Evolutionary conservation across 345 rosid genomes (phyloP).

Genomic region (Anacardium occidentale): DNA sequence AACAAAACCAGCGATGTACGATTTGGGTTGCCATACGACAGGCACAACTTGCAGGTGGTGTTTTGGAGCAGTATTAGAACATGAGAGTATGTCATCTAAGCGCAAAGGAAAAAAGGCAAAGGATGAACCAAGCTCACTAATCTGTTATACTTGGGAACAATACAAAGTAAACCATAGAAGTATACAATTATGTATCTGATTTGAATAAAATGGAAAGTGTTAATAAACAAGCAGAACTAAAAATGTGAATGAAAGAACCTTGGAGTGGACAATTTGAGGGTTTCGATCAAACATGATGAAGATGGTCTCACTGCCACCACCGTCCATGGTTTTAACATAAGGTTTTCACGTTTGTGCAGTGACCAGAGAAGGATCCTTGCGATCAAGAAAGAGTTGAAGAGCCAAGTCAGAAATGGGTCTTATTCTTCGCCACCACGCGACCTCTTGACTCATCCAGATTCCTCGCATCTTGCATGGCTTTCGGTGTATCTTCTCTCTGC

Average conservation of each 20-base stretch:
- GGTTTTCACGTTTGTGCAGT: no score
- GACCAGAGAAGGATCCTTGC: no score
- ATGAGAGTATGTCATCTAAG: conserved; percentile 40
- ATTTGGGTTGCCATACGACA: conserved; percentile 21
- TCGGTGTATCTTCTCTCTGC: background rate
- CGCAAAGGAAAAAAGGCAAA: conserved; percentile 42
- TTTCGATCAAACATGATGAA: no score
- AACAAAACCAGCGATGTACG: conserved; percentile 30
- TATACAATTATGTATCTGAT: background rate
- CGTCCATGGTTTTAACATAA: conserved; percentile 8
- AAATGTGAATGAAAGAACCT: no score
- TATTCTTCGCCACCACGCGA: background rate
- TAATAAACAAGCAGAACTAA: conserved; percentile 16
- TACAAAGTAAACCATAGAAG: background rate
- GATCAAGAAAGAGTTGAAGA: conserved; percentile 41
- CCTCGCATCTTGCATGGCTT: conserved; percentile 22
- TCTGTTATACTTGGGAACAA: conserved; percentile 13
- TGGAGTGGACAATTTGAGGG: no score
- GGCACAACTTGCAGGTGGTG: conserved; percentile 41
- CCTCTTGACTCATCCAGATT: conserved; percentile 17
- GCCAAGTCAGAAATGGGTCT: conserved; percentile 19
- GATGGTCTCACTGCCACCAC: conserved; percentile 12
- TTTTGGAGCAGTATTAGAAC: no score
- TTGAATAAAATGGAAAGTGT: no score
- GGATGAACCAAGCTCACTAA: conserved; percentile 41